These are phyloP conservation scores for Chrysoporthe cubensis DNA, from an alignment of 2,329 filamentous ascomycete genomes.

Conservation along the genomic window DNA sequence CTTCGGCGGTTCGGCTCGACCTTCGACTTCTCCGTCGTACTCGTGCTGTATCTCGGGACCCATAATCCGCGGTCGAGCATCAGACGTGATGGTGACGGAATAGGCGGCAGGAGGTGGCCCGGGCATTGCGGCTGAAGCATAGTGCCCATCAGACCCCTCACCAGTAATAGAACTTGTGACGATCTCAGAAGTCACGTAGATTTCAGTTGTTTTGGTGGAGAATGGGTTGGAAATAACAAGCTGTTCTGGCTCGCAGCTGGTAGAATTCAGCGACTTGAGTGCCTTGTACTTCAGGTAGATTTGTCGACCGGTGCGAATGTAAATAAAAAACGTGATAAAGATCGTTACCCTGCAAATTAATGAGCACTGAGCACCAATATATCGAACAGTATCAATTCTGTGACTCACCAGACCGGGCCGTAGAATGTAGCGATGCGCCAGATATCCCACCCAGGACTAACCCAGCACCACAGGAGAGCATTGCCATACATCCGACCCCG, in stretches of 20 bases:
- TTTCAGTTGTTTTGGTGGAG: constrained; percentile 63
- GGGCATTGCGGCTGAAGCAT: constrained; percentile 29
- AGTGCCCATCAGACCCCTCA: constrained; percentile 38
- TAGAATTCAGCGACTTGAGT: constrained; percentile 54
- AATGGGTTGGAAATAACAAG: constrained; percentile 49
- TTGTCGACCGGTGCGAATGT: constrained; percentile 64
- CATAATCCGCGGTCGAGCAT: neutral
- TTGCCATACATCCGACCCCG: constrained; percentile 71
- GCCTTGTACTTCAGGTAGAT: constrained; percentile 70
- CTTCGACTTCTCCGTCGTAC: constrained; percentile 2
- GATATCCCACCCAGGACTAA: constrained; percentile 68
- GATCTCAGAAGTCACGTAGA: constrained; percentile 62
- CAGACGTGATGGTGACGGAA: constrained; percentile 54
- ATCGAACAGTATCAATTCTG: too few species aligned
- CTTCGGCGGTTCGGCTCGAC: constrained; percentile 18
- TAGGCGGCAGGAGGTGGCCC: constrained; percentile 40
- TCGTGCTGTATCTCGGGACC: neutral
- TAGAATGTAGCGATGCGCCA: constrained; percentile 79
- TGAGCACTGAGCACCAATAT: neutral
- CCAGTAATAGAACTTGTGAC: constrained; percentile 38
- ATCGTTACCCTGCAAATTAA: constrained; percentile 58
- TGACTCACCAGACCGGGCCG: constrained; percentile 66
- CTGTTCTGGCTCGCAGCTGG: constrained; percentile 49
- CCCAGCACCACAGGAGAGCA: constrained; percentile 83
- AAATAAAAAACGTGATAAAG: constrained; percentile 65